Evolutionary conservation across 371 early-diverging fungal genomes (phyloP), one percentile per base, ranked within the genome.

Genomic region (Rhizomucor miehei): DNA sequence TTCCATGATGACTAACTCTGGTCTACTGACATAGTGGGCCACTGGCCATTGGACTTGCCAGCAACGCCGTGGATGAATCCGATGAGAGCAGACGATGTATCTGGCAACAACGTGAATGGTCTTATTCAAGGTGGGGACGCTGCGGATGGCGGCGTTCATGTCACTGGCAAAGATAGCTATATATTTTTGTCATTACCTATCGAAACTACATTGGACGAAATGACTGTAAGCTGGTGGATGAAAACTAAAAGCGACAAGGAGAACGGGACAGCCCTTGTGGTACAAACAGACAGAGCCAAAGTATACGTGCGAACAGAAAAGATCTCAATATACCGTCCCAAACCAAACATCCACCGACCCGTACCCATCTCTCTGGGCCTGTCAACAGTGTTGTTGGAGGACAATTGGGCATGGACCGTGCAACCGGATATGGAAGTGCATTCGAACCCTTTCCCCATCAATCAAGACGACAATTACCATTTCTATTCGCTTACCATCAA

Each of bases 151-250:
- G 62, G 66, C 0, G 47, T 74, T 6, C 62, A 60, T 51, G 48
- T 72, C 0, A 60, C 62, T 12, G 78, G 78, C 4, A 49, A 63
- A 46, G 52, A 61, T 11, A 65, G 66, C 44, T 78, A 78, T 37
- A 48, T 75, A 4, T 75, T 73, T 38, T 46, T 78, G 9, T 47
- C 55, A 1, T 24, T 75, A 43, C 79, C 79, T 2, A 62, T 56
- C 5, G 57, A 62, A 35, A 65, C 62, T 6, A 52, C 38, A 0
- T 20, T 62, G 45, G 52, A 60, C 11, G 34, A 59, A 6, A 16
- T 78, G 36, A 73, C 75, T 11, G 71, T 78, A 0, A 67, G 69
- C 20, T 78, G 75, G 73, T 70, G 73, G 71, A 74, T 78, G 75
- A 70, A 68, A 47, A 65, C 70, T 17, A 16, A 52, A 0, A 59